Base-by-base conservation (phyloP, 129 eudicot genomes). In the Rutidosis leptorrhynchoides region DNA sequence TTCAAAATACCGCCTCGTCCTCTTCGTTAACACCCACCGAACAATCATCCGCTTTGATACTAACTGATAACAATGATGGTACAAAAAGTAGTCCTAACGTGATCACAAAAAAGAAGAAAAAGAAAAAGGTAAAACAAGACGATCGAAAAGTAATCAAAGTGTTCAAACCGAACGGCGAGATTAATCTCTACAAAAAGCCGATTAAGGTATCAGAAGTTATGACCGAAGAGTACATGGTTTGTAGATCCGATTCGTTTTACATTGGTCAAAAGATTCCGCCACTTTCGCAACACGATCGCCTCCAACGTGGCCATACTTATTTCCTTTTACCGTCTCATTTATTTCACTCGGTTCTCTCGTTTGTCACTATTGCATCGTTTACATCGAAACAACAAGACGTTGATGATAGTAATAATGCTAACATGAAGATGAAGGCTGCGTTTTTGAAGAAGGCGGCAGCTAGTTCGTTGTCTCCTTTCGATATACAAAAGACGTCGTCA, bases 201-300 rank as follows among this genome's bases (percentile, higher is more conserved):
- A 59, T 85, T 20, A 62, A 56, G 42, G 92, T 76, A 2, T 56
- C 73, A 1, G 83, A 82, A 46, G 33, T 85, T 24, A 81, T 78
- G 84, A 45, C 55, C 0, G 82, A 72, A 28, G 79, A 75, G 28
- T 78, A 66, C 69, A 68, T 62, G 79, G 83, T 85, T 3, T 82
- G 88, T 58, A 64, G 75, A 28, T 82, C 92, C 1, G 92, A 85
- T 69, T 73, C 85, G n/a, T 85, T 85, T 29, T 85, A 82, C 78
- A 82, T 82, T 26, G 92, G 92, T 35, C 87, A 77, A 63, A 85
- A 77, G 66, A 79, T 81, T 37, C 76, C 83, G 7, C 77, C 85
- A 5, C 81, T 85, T 3, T 32, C 81, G 2, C 74, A 67, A 24
- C 65, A 85, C 59, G 87, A 85, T 9, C 67, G 77, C 20, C 92